Base-by-base conservation (phyloP, 2,329 filamentous ascomycete species). In the Hypoxylon sp. region DNA sequence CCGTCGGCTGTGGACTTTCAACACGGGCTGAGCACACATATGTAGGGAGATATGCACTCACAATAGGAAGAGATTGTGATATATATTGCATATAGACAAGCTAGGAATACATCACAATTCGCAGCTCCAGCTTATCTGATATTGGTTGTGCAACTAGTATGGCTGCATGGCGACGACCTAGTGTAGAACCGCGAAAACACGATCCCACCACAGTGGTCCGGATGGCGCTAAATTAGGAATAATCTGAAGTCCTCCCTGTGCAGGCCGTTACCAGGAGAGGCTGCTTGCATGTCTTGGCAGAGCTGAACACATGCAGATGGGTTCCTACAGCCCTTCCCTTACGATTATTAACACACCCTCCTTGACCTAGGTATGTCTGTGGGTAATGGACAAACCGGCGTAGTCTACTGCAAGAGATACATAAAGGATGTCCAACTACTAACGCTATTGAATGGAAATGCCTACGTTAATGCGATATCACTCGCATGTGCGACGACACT, bases 391-490 rank as follows among this genome's bases (percentile, higher is more conserved):
- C 57, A 37, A 56, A 45, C 65, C 62, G 65, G 67, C 16, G 21
- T 29, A 57, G 30, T 25, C 45, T 59, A 29, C 56, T 61, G 47
- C 59, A 53, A 30, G 46, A 19, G 47, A 48, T 53, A 55, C 45
- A 59, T 62, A 27, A 41, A 25, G 45, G 43, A 65, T 34, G 32
- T 3, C 11, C 32, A 32, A 43, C 48, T 30, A 55, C 53, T 39
- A 27, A 54, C 46, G 50, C 47, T 27, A 59, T 46, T 48, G 29
- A 65, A 51, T 52, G 27, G 46, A 58, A 62, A 68, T 51, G 45
- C 58, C 68, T 62, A 56, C 70, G 64, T 70, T 66, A 71, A 74
- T 63, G 68, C 65, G 51, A 53, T 69, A 70, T 70, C 68, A 70
- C 68, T 67, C 55, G 68, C 68, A 67, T 68, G 51, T 41, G 41